Percentiles rank a stretch among this genome's conserved stretches.
Conservation (phyloP, 2,329 filamentous ascomycete genomes). For the Aspergillus transmontanensis region DNA sequence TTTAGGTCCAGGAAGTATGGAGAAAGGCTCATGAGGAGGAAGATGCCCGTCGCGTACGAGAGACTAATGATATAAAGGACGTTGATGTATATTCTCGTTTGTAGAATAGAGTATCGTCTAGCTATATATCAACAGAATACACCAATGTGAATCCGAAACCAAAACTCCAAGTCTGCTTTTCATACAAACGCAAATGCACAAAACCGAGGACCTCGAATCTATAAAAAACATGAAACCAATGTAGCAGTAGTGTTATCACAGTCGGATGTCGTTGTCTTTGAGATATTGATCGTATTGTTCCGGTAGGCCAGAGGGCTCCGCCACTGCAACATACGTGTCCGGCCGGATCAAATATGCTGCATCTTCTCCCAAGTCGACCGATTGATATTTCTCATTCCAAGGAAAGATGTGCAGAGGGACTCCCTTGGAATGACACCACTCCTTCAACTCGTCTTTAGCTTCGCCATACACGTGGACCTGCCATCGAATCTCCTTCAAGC, state of each 20-base stretch:
- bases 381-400: slow-evolving; percentile 27
- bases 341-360: slow-evolving; percentile 34
- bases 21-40: slow-evolving; percentile 3
- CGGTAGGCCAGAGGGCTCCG: slow-evolving; percentile 18
- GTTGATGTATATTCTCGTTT: background rate
- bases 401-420: slow-evolving; percentile 24
- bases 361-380: slow-evolving; percentile 25
- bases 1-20: slow-evolving; percentile 17
- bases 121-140: background rate
- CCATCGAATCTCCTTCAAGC: slow-evolving; percentile 28
- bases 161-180: background rate
- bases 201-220: rapidly evolving
- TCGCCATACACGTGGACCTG: slow-evolving; percentile 37
- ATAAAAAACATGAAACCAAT: rapidly evolving
- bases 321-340: slow-evolving; percentile 34
- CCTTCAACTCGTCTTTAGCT: slow-evolving; percentile 11
- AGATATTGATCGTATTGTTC: slow-evolving; percentile 29
- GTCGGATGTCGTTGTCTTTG: slow-evolving; percentile 10
- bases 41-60: background rate
- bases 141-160: background rate
- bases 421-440: slow-evolving; percentile 28
- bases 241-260: background rate
- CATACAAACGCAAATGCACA: background rate
- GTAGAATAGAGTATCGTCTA: background rate
- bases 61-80: background rate